Percentiles rank a stretch among this genome's conserved stretches.
phyloP scores from a whole-genome alignment of 805 yeast species.

The Pichia cabralensis region DNA sequence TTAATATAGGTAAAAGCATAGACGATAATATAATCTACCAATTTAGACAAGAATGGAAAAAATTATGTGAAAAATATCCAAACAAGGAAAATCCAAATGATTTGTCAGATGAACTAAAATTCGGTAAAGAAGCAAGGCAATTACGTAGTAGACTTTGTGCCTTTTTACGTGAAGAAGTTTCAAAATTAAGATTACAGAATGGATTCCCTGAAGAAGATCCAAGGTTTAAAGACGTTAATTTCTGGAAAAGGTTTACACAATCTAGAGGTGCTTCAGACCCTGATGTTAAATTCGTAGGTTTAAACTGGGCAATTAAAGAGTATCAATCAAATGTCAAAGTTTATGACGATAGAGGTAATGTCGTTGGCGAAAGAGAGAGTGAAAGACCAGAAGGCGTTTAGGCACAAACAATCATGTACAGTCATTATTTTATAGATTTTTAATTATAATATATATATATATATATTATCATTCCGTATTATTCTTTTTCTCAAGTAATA shows the following conservation, averaged over 20 bases:
- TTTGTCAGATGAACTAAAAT: conserved; percentile 48
- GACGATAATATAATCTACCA: conserved; percentile 47
- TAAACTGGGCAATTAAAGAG: conserved; percentile 75
- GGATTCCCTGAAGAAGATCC: conserved; percentile 52
- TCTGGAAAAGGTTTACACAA: conserved; percentile 63
- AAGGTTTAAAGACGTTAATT: conserved; percentile 53
- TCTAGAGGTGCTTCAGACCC: conserved; percentile 62
- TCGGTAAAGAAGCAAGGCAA: conserved; percentile 54
- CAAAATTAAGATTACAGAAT: conserved; percentile 32
- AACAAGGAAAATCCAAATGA: conserved; percentile 46
- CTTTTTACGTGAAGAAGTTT: conserved; percentile 53
- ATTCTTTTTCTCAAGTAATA: too few species aligned
- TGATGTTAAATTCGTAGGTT: conserved; percentile 61
- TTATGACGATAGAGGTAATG: conserved; percentile 26
- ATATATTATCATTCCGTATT: too few species aligned
- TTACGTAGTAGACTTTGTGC: conserved; percentile 65
- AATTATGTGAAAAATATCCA: conserved; percentile 43
- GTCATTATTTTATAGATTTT: background rate
- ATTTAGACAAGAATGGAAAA: conserved; percentile 64
- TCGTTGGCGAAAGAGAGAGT: conserved; percentile 12
- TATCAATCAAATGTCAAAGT: conserved; percentile 37
- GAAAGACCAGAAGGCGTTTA: conserved; percentile 10
- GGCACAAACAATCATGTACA: background rate
- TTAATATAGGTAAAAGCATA: conserved; percentile 64
- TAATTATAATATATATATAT: background rate